Percentiles rank a stretch among this genome's conserved stretches.
Conservation (phyloP, 106 monocot genomes). For the Apostasia ramifera region DNA sequence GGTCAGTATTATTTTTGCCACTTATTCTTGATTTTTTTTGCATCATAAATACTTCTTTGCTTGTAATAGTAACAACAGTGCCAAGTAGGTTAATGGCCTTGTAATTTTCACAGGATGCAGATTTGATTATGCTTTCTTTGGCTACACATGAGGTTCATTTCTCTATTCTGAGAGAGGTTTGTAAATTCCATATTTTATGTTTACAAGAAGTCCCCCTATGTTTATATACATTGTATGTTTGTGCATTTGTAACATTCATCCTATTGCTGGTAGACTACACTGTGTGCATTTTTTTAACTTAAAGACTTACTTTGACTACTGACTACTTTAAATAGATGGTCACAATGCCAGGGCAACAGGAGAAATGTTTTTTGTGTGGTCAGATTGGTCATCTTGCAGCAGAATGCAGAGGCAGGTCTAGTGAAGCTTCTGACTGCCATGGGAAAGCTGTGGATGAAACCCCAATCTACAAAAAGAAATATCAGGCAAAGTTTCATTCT, state of each 20-base stretch:
- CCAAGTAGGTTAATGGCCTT: neutral
- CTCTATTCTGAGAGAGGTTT: slow-evolving; percentile 93
- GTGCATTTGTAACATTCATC: neutral
- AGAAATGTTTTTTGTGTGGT: slow-evolving; percentile 92
- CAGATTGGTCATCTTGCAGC: slow-evolving; percentile 89
- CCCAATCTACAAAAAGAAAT: slow-evolving; percentile 95
- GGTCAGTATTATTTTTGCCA: slow-evolving; percentile 33
- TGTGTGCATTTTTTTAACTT: neutral
- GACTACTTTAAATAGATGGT: slow-evolving; percentile 58
- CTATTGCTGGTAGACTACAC: neutral
- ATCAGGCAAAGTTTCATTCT: slow-evolving; percentile 47
- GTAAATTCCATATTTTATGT: neutral
- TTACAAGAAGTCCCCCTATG: neutral
- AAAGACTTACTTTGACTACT: neutral
- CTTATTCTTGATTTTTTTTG: neutral
- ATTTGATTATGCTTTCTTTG: slow-evolving; percentile 95
- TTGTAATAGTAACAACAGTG: neutral
- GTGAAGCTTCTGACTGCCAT: slow-evolving; percentile 13
- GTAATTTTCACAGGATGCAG: slow-evolving; percentile 70
- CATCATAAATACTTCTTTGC: neutral
- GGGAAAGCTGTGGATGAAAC: slow-evolving; percentile 39
- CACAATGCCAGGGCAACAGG: slow-evolving; percentile 85
- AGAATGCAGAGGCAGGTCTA: slow-evolving; percentile 60
- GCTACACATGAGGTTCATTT: slow-evolving; percentile 95
- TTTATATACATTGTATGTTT: neutral